A percentile compares a stretch with the other conserved stretches of the same genome.
Conservation (phyloP, 768 basidiomycete species). For the Suillus lakei region DNA sequence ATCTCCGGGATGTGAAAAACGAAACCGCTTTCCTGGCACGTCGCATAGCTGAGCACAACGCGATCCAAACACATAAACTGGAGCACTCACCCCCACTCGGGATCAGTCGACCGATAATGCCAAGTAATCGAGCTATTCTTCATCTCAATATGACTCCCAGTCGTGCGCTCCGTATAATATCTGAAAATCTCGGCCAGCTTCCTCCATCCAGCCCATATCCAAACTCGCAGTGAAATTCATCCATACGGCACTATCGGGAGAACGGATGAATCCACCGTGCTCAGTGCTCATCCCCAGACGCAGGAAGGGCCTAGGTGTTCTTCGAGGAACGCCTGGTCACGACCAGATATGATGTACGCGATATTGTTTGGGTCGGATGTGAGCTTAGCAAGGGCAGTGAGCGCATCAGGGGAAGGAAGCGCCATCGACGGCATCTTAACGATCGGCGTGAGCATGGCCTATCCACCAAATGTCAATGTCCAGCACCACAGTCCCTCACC, state of each 20-base stretch:
- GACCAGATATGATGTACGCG: conserved; percentile 97
- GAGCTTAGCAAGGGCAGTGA: conserved; percentile 74
- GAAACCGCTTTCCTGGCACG: conserved; percentile 67
- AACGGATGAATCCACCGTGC: conserved; percentile 91
- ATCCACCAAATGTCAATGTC: conserved; percentile 3
- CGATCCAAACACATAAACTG: not conserved
- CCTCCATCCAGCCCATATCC: conserved; percentile 92
- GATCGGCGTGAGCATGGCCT: conserved; percentile 97
- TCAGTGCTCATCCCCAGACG: conserved; percentile 93
- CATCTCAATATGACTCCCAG: conserved; percentile 91
- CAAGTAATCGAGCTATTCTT: conserved; percentile 99
- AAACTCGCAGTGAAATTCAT: conserved; percentile 56
- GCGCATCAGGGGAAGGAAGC: conserved; percentile 73
- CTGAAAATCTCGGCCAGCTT: conserved; percentile 95
- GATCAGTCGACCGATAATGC: conserved; percentile 51
- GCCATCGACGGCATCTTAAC: conserved; percentile 93
- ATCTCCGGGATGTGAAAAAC: conserved; percentile 46
- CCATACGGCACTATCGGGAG: conserved; percentile 71
- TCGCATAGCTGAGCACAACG: conserved; percentile 49
- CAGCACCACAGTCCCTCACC: not conserved
- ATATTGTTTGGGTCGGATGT: conserved; percentile 84
- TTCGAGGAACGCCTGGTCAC: conserved; percentile 91
- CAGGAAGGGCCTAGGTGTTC: conserved; percentile 83
- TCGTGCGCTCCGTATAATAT: conserved; percentile 97
- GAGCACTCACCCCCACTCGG: conserved; percentile 87